Base-by-base conservation (phyloP, 805 yeast genomes). In the Saccharomycopsis synnaedendra region DNA sequence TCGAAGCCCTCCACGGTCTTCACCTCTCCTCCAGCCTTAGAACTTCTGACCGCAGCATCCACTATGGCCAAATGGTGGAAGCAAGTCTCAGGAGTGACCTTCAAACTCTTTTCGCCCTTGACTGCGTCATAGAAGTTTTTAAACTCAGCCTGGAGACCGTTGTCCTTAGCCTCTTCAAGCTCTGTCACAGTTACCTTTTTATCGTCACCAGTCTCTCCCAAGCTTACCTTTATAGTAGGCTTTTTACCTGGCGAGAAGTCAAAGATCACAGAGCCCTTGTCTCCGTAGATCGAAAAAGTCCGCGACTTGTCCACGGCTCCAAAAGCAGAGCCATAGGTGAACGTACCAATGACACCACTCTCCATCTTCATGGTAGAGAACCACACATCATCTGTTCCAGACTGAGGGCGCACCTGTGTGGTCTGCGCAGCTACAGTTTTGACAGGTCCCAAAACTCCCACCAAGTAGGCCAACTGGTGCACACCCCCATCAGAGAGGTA, bases 401-500 rank as follows among this genome's bases (percentile, higher is more conserved):
- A 79, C 57, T 74, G 75, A 58, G 79, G 69, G 60, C 88, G 76
- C 43, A 85, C 72, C 66, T 88, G 96, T 52, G 70, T 77, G 9
- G 96, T 82, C 55, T 75, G 74, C 6, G 88, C 96, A 47, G 85
- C 75, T 37, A 89, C 78, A 5, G 80, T 64, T 43, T 74, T 77
- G 10, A 87, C 81, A 29, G 71, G 69, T 46, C 97, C 97, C 47
- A 90, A 69, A 19, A 87, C 78, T 51, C 78, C 86, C 5, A 95
- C 87, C 54, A 89, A 72, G 37, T 87, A 67, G 3, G 96, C 96
- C 62, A 89, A 68, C 64, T 89, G 97, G 65, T 90, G 97, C 29
- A 90, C 97, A 61, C 97, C 97, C 59, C 96, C 97, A 59, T 90
- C 97, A 50, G 90, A 81, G 57, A 90, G 69, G 65, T 71, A 89